A percentile compares a stretch with the other conserved stretches of the same genome.
These are phyloP conservation scores for Thymus mandschuricus DNA, from an alignment of 257 asterid species.

Conservation along the genomic window DNA sequence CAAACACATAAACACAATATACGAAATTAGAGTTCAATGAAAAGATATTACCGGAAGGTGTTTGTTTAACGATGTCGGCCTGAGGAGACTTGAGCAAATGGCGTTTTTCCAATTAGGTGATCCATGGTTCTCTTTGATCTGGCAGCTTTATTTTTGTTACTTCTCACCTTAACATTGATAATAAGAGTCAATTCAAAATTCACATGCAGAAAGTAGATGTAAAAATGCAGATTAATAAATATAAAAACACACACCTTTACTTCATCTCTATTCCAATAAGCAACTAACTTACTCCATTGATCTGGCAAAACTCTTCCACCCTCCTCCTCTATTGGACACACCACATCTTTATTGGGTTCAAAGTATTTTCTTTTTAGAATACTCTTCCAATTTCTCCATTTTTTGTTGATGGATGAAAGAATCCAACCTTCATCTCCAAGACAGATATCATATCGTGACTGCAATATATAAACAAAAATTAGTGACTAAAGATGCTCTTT, in stretches of 20 bases:
- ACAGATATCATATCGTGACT: conserved; percentile 6
- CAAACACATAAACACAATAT: neutral
- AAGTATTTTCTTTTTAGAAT: neutral
- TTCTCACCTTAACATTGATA: neutral
- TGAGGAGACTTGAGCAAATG: neutral
- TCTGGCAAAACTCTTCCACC: neutral
- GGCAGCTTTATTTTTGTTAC: neutral
- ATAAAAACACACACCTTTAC: neutral
- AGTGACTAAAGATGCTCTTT: neutral
- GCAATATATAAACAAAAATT: neutral
- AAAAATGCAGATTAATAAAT: neutral
- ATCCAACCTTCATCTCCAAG: conserved; percentile 15
- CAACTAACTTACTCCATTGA: conserved; percentile 17
- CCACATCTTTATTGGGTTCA: neutral
- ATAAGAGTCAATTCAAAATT: neutral
- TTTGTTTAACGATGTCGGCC: neutral
- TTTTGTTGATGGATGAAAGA: conserved; percentile 4
- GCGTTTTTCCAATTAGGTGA: conserved; percentile 4
- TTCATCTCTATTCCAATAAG: conserved; percentile 20
- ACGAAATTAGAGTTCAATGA: neutral
- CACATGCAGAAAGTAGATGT: neutral
- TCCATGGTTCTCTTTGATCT: conserved; percentile 13
- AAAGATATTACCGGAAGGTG: neutral
- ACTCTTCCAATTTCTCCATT: conserved; percentile 20
- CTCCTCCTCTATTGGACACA: neutral